Percentiles rank a stretch among this genome's conserved stretches.
Evolutionary conservation across 1,284 basidiomycete genomes (phyloP).

Genomic region (Apiotrichum sp.): DNA sequence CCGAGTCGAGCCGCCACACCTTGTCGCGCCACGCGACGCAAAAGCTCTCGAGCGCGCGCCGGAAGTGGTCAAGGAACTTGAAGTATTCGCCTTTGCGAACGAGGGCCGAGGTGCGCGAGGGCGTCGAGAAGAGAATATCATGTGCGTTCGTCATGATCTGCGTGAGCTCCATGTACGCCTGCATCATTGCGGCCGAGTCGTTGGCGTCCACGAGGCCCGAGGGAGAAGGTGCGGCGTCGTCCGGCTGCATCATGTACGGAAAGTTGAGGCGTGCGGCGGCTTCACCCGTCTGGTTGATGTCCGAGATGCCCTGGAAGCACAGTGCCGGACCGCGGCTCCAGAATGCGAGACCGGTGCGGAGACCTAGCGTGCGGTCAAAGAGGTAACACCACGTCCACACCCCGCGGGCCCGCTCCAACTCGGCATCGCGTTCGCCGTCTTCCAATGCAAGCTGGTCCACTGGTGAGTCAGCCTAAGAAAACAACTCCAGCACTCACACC

Average conservation of each 20-base stretch:
- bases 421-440: conserved; percentile 31
- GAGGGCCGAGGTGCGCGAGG: conserved; percentile 40
- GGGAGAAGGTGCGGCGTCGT: conserved; percentile 1
- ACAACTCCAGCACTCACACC: conserved; percentile 27
- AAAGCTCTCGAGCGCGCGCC: conserved; percentile 32
- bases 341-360: conserved; percentile 47
- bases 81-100: conserved; percentile 48
- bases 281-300: conserved; percentile 42
- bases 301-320: conserved; percentile 44
- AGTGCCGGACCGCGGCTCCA: conserved; percentile 47
- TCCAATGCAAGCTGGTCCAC: conserved; percentile 42
- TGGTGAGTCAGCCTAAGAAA: conserved; percentile 5
- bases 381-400: conserved; percentile 50
- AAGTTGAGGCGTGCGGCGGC: conserved; percentile 43
- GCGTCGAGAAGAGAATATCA: conserved; percentile 47
- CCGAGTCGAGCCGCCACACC: conserved; percentile 31
- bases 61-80: conserved; percentile 44
- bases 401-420: conserved; percentile 44
- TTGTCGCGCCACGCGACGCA: conserved; percentile 36
- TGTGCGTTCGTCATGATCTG: conserved; percentile 50
- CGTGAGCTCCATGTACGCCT: conserved; percentile 43
- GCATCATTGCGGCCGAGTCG: conserved; percentile 39
- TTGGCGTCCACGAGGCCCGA: conserved; percentile 8
- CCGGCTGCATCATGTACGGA: conserved; percentile 37
- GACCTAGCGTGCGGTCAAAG: conserved; percentile 46